Evolutionary conservation across 768 basidiomycete species (phyloP), one percentile per base, ranked within the genome.

Genomic region (Boletus reticuloceps): DNA sequence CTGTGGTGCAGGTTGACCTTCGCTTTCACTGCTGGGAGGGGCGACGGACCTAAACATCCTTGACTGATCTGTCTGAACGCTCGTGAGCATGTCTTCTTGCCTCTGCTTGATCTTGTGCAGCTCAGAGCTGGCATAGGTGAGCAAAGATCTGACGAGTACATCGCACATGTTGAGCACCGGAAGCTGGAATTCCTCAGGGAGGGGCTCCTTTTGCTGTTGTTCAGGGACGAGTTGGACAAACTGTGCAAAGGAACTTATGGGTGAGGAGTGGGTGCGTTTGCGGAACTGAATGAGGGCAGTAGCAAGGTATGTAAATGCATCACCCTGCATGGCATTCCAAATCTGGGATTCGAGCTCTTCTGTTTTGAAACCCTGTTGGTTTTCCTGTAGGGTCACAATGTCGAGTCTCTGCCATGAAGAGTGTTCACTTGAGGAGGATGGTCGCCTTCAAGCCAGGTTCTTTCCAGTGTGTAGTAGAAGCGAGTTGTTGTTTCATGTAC

Each of bases 101-200:
- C 87, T 75, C 58, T 94, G 90, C 64, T 93, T 91, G 68, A 97
- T 88, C 69, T 91, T 91, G 37, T 88, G 82, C 36, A 91, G 77
- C 68, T 90, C 89, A 0, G 89, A 89, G 8, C 88, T 89, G 4
- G 89, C 88, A 56, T 89, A 85, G 0, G 81, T 84, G 65, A 91
- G 84, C 29, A 89, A 70, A 8, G 84, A 84, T 41, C 87, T 80
- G 25, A 94, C 71, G 11, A 94, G 81, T 1, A 76, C 75, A 65
- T 94, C 94, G 56, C 90, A 85, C 7, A 80, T 77, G 32, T 79
- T 73, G 19, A 94, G 71, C 12, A 94, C 72, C 14, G 75, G 66
- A 84, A 58, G 82, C 77, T 29, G 79, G 58, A 72, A 71, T 29
- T 78, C 77, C 17, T 79, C 77, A 0, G 74, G 65, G 6, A 75